Percentiles rank a stretch among this genome's conserved stretches.
These are phyloP conservation scores for Auricularia heimuer DNA, from an alignment of 768 basidiomycete species.

Conservation along the genomic window DNA sequence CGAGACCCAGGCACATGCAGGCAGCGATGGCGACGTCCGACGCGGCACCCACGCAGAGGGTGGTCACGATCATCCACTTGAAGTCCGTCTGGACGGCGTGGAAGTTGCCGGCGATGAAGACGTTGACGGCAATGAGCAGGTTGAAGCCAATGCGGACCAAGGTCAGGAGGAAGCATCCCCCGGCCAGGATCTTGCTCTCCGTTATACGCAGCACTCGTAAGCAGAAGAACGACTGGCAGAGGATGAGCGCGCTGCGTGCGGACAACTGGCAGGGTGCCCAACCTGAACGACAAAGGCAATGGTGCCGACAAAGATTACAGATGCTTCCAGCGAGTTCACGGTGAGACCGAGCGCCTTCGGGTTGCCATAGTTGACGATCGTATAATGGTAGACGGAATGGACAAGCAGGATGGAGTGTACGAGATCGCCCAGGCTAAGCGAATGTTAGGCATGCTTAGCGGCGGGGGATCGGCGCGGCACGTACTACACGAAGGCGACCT, in stretches of 20 bases:
- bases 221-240: background rate
- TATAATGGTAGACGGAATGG: background rate
- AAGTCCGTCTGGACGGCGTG: background rate
- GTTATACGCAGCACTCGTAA: background rate
- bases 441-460: background rate
- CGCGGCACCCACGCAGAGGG: background rate
- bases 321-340: background rate
- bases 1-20: background rate
- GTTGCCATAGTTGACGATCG: background rate
- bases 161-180: background rate
- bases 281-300: background rate
- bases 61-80: background rate
- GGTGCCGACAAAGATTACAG: background rate
- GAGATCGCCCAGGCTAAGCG: background rate
- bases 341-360: background rate
- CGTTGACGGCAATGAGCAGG: background rate
- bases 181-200: background rate
- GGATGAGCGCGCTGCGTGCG: background rate
- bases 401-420: background rate
- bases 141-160: background rate
- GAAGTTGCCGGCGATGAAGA: background rate
- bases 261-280: background rate
- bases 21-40: background rate
- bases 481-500: background rate
- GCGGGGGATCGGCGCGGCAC: background rate